Base-by-base conservation (phyloP, 2,329 filamentous ascomycete genomes). In the Botrytis byssoidea region DNA sequence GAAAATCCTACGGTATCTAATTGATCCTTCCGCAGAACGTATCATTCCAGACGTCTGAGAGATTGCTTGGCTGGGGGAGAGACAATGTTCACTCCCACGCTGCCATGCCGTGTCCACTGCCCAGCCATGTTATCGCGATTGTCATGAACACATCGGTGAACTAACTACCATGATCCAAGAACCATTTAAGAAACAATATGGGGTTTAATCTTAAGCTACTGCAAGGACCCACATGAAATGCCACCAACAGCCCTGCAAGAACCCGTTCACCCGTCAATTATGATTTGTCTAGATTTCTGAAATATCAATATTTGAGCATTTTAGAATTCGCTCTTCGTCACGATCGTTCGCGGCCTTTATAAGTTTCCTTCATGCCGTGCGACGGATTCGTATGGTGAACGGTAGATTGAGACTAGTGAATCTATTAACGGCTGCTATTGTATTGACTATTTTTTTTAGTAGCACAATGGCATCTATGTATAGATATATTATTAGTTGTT, bases 51-150 rank as follows among this genome's bases (percentile, higher is more conserved):
- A 40, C 22, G 20, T 32, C n/a, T 22, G 1, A 12, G 40, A 20
- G n/a, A 57, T 57, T 57, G 51, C 51, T 29, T 57, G 25, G 16
- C 61, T 29, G 14, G 32, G 37, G 25, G 37, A 12, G 60, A 63
- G 44, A 63, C 1, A 42, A 42, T 16, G n/a, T 44, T 44, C 29
- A 18, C n/a, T 64, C n/a, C n/a, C 14, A 64, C 40, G 29, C 25
- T 44, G n/a, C n/a, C 40, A 44, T 64, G n/a, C 61, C 61, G 42
- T 29, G 61, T 8, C 60, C 37, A 42, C 25, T n/a, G 61, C 25
- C 61, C 37, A 44, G 61, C n/a, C 25, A 29, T 64, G 61, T 64
- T 64, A 64, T 64, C 61, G 61, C 61, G 60, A 63, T 63, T 44
- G 61, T 20, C 61, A 12, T 37, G 37, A 37, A 40, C 37, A 63